Conservation (phyloP, 371 early-diverging fungal genomes). For the Haplosporangium sp. region DNA sequence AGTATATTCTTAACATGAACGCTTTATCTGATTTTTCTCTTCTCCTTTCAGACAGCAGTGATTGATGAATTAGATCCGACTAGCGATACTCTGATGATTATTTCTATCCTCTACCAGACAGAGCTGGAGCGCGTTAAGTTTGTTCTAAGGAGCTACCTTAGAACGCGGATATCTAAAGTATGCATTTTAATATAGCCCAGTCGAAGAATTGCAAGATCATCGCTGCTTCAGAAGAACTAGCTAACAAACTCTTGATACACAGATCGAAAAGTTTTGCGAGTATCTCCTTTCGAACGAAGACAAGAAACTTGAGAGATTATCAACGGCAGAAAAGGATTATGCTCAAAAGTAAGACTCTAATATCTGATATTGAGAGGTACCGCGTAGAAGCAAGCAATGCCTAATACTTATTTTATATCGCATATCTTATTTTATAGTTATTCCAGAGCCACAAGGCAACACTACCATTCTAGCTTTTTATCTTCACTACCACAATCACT, state of each 20-base stretch:
- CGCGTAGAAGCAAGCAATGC: neutral
- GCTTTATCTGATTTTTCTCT: neutral
- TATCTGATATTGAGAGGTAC: neutral
- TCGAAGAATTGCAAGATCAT: neutral
- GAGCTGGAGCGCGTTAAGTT: constrained; percentile 89
- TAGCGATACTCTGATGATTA: constrained; percentile 53
- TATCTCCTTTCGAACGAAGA: constrained; percentile 6
- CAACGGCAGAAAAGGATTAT: constrained; percentile 62
- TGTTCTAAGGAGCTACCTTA: constrained; percentile 78
- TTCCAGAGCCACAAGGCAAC: constrained; percentile 39
- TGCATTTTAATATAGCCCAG: no score
- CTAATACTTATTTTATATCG: neutral
- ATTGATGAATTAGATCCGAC: constrained; percentile 49
- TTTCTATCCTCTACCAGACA: constrained; percentile 77
- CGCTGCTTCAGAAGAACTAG: neutral
- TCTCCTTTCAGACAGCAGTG: constrained; percentile 6
- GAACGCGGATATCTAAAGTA: constrained; percentile 77
- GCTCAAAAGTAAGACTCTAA: constrained; percentile 59
- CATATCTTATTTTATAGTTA: constrained; percentile 18
- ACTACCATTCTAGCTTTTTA: constrained; percentile 66
- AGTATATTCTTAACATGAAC: neutral
- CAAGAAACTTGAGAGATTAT: constrained; percentile 47
- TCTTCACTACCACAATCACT: constrained; percentile 64
- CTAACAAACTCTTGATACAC: neutral
- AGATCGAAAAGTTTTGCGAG: constrained; percentile 7